Conservation (phyloP, 176 grass and related monocot genomes). For the Aegilops sharonensis region DNA sequence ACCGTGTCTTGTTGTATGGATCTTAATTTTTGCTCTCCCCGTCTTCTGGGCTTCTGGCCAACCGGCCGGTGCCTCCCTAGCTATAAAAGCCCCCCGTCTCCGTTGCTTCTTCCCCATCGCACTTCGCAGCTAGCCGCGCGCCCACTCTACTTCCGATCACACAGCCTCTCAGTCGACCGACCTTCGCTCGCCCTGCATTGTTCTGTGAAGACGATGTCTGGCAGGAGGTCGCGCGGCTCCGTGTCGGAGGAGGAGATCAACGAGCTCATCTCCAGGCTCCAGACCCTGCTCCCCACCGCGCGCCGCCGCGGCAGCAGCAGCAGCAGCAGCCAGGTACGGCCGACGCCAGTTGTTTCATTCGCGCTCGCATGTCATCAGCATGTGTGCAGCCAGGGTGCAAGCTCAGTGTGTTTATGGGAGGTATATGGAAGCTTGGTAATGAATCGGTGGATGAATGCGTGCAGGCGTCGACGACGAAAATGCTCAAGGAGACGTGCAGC, state of each 20-base stretch:
- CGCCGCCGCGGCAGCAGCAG: conserved; percentile 25
- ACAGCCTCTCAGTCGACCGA: background rate
- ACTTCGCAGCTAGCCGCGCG: background rate
- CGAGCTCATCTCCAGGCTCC: conserved; percentile 85
- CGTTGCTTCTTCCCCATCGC: conserved; percentile 24
- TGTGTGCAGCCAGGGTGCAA: background rate
- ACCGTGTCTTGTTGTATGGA: background rate
- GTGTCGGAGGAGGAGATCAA: conserved; percentile 73
- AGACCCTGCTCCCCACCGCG: conserved; percentile 52
- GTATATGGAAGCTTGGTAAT: background rate
- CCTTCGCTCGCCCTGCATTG: background rate
- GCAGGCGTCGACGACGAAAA: conserved; percentile 62
- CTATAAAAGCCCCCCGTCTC: conserved; percentile 26
- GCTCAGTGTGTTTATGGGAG: background rate
- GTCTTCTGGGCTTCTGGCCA: background rate
- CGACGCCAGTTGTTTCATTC: background rate
- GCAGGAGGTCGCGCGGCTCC: conserved; percentile 42
- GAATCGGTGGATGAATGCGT: background rate
- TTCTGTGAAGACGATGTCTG: conserved; percentile 31
- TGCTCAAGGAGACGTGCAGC: conserved; percentile 78
- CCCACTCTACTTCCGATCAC: background rate
- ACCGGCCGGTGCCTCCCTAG: background rate
- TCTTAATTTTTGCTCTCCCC: background rate
- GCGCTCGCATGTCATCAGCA: background rate
- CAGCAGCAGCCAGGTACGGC: conserved; percentile 35